Percentiles rank a stretch among this genome's conserved stretches.
phyloP scores from a whole-genome alignment of 495 filamentous ascomycete genomes.

The Cercophora scortea region DNA sequence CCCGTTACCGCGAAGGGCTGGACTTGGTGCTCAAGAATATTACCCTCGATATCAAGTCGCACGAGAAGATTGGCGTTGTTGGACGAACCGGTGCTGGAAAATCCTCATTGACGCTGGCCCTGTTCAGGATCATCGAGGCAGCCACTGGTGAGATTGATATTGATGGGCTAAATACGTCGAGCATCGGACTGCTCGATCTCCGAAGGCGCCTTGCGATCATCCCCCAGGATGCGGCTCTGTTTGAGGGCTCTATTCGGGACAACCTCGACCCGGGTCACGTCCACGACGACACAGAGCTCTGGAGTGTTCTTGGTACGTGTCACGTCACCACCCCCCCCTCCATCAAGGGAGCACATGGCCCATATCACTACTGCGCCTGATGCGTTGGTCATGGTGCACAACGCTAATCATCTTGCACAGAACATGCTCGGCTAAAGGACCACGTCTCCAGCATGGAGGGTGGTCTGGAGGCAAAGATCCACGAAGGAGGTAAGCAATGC shows the following conservation, averaged over 20 bases:
- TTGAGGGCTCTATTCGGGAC: constrained; percentile 91
- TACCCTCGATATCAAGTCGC: constrained; percentile 82
- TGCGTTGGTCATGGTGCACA: constrained; percentile 9
- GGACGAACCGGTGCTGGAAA: constrained; percentile 96
- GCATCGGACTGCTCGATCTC: constrained; percentile 83
- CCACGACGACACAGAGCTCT: constrained; percentile 95
- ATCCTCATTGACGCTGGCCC: constrained; percentile 83
- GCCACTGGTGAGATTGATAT: constrained; percentile 74
- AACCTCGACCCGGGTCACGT: constrained; percentile 94
- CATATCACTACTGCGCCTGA: neutral
- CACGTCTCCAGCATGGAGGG: constrained; percentile 84
- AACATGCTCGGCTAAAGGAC: constrained; percentile 88
- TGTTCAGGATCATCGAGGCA: constrained; percentile 95
- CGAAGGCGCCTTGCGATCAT: constrained; percentile 92
- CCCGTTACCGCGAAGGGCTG: constrained; percentile 79
- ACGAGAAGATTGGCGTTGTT: constrained; percentile 97
- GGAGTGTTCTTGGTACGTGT: constrained; percentile 82
- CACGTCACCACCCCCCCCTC: constrained; percentile 15
- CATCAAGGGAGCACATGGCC: constrained; percentile 13
- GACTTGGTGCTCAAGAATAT: constrained; percentile 91
- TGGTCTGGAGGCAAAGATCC: constrained; percentile 78
- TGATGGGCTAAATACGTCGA: constrained; percentile 80
- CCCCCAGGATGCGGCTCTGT: constrained; percentile 94
- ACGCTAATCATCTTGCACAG: constrained; percentile 37
- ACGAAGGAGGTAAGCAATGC: constrained; percentile 77